phyloP scores from a whole-genome alignment of 1,284 basidiomycete genomes.

The Fomes fomentarius region DNA sequence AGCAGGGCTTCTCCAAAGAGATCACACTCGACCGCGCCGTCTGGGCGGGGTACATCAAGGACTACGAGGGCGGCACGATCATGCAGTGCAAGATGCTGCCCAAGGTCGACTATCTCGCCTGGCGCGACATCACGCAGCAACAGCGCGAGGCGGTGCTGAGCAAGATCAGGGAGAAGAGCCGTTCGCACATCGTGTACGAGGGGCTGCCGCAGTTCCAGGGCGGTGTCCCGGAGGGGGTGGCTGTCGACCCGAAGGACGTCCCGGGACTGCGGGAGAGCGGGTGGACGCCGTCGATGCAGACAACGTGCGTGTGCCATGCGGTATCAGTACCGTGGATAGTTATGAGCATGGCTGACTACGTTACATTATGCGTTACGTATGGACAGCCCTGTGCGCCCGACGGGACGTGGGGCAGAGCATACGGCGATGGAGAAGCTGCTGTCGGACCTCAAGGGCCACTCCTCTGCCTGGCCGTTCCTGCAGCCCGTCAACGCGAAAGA shows the following conservation, averaged over 20 bases:
- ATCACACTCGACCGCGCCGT: slow-evolving; percentile 88
- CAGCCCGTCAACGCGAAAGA: slow-evolving; percentile 84
- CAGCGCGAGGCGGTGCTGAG: slow-evolving; percentile 90
- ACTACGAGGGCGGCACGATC: slow-evolving; percentile 99
- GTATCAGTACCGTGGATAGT: background rate
- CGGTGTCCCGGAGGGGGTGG: slow-evolving; percentile 47
- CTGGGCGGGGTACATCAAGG: slow-evolving; percentile 99
- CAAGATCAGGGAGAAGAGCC: slow-evolving; percentile 90
- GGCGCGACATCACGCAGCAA: slow-evolving; percentile 74
- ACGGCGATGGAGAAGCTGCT: slow-evolving; percentile 83
- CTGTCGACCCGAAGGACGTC: slow-evolving; percentile 73
- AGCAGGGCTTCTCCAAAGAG: slow-evolving; percentile 98
- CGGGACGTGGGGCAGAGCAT: slow-evolving; percentile 59
- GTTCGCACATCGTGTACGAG: slow-evolving; percentile 84
- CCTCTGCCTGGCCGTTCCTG: slow-evolving; percentile 88
- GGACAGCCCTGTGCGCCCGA: slow-evolving; percentile 35
- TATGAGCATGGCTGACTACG: background rate
- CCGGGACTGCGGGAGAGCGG: slow-evolving; percentile 93
- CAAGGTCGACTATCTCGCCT: slow-evolving; percentile 89
- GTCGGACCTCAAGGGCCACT: slow-evolving; percentile 81
- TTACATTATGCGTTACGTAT: no score
- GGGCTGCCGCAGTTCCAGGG: slow-evolving; percentile 83
- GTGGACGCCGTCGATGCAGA: slow-evolving; percentile 89
- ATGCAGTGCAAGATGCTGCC: slow-evolving; percentile 98
- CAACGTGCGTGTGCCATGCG: slow-evolving; percentile 47